Evolutionary conservation across 225 moss, liverwort and hornwort species (phyloP), one percentile per base, ranked within the genome.

Genomic region (Bryoerythrophyllum caledonicum): DNA sequence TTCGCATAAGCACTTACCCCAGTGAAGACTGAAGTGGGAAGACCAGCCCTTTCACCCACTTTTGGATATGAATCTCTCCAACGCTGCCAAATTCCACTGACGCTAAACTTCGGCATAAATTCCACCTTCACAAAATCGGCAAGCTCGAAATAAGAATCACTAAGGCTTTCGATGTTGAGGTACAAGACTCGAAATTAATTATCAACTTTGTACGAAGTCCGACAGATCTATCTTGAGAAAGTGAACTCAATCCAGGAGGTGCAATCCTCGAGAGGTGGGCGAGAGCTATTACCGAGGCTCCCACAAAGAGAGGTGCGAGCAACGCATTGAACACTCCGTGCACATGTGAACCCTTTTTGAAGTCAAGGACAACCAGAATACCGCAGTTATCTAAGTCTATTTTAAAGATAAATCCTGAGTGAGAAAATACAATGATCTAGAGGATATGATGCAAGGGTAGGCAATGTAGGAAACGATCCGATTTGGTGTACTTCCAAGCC

Each of bases 361-460:
- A 84, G 86, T 89, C 76, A 89, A 89, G 82, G 80, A 86, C 20
- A 63, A 71, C 49, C 66, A 41, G 15, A 67, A 49, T 34, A 60
- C 5, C 10, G 24, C n/a, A 43, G 17, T 54, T 72, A 62, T 7
- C 10, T 56, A 67, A 37, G 35, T 57, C 78, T 41, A 26, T 63
- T 58, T 61, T 56, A 49, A 57, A 5, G 75, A 51, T 1, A 23
- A 75, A 49, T 53, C 23, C 68, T 64, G n/a, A 41, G 62, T 15
- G 24, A 67, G 26, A 30, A 54, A 59, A 65, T 35, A 43, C 49
- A 80, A 49, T 27, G 37, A 51, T 53, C 64, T 65, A 72, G 70
- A 84, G 89, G 89, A 89, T 89, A 87, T 99, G 99, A 77, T 99
- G 99, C 80, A 99, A 89, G 67, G 99, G 99, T 68, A 99, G 76